phyloP scores from a whole-genome alignment of 495 filamentous ascomycete genomes.

The Zalerion maritima region DNA sequence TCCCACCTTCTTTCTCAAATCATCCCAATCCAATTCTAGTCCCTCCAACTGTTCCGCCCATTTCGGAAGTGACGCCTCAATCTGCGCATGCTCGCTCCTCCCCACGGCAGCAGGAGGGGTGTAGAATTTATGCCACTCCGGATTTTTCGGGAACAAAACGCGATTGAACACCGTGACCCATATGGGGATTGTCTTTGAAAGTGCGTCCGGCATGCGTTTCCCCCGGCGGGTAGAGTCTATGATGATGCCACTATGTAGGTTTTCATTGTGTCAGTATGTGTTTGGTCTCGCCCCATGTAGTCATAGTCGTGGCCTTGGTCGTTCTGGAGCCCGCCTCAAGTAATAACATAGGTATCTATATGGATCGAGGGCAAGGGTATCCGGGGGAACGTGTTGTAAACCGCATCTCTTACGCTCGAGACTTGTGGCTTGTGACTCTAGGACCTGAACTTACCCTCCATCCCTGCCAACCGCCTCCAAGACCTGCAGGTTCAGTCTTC shows the following conservation, averaged over 20 bases:
- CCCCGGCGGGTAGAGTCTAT: constrained; percentile 91
- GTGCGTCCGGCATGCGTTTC: constrained; percentile 86
- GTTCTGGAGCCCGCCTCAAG: too few relatives aligned
- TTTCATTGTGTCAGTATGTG: constrained; percentile 4
- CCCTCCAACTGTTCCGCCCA: constrained; percentile 47
- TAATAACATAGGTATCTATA: background rate
- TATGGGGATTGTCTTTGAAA: constrained; percentile 86
- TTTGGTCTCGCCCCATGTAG: too few relatives aligned
- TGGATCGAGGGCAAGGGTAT: too few relatives aligned
- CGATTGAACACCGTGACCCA: constrained; percentile 81
- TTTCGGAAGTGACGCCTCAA: constrained; percentile 45
- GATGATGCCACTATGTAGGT: constrained; percentile 55
- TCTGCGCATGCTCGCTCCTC: constrained; percentile 64
- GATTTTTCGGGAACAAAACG: constrained; percentile 50
- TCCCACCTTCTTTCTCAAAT: constrained; percentile 23
- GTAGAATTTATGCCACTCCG: constrained; percentile 35
- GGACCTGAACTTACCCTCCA: constrained; percentile 42
- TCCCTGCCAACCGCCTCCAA: constrained; percentile 42
- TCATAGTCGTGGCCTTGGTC: too few relatives aligned
- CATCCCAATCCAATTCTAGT: constrained; percentile 20
- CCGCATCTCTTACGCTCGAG: too few relatives aligned
- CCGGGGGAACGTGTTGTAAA: too few relatives aligned
- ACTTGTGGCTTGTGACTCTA: too few relatives aligned
- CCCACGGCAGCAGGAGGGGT: constrained; percentile 56
- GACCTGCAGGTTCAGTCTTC: constrained; percentile 73